Percentiles rank a stretch among this genome's conserved stretches.
Conservation (phyloP, 2,329 filamentous ascomycete species). For the Trichophyton equinum region DNA sequence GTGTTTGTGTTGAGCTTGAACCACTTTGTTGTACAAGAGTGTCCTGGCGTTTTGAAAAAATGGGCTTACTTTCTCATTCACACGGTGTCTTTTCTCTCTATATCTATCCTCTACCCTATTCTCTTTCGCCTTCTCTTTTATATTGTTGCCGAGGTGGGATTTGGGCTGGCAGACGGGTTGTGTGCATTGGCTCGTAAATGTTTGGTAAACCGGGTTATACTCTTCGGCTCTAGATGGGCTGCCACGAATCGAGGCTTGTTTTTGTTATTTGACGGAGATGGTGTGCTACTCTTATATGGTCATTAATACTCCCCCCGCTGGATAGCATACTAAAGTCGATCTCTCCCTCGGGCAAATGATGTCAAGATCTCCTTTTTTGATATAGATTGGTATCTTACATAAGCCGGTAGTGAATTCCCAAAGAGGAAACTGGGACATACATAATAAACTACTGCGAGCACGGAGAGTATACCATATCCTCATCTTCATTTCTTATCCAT, state of each 20-base stretch:
- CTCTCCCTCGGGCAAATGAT: not conserved
- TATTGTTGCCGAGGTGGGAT: not conserved
- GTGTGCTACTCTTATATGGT: not conserved
- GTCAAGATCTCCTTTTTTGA: no score
- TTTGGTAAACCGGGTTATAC: not conserved
- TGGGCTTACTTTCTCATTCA: not conserved
- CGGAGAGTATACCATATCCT: no score
- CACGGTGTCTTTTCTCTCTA: not conserved
- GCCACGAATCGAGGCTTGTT: not conserved
- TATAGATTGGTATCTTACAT: no score
- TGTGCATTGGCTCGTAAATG: not conserved
- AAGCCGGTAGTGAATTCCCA: no score
- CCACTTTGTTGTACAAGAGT: constrained; percentile 3
- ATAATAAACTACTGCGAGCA: no score
- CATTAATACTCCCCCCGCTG: not conserved
- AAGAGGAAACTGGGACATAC: no score
- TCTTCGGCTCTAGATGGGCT: not conserved
- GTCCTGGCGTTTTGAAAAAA: constrained; percentile 2
- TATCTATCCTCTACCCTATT: not conserved
- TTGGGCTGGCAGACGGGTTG: not conserved
- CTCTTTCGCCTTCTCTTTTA: not conserved
- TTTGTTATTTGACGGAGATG: not conserved
- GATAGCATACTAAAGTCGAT: not conserved
- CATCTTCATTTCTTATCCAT: no score
- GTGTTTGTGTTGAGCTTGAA: not conserved